These are phyloP conservation scores for Phytophthora agathidicida DNA, from an alignment of 352 stramenopile species.

Conservation along the genomic window DNA sequence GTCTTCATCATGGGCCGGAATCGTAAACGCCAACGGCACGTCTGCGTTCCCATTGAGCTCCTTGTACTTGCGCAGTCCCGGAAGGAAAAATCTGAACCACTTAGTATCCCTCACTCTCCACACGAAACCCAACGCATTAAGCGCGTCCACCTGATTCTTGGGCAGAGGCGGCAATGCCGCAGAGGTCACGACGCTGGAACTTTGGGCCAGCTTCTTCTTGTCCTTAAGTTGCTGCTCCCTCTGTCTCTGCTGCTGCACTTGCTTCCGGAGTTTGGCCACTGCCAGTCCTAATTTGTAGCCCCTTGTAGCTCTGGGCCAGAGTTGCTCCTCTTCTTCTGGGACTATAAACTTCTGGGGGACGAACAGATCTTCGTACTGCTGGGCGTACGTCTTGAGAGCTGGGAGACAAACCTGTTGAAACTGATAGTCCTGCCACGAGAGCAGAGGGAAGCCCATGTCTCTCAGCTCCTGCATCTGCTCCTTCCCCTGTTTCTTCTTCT, in stretches of 20 bases:
- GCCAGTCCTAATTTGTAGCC: conserved; percentile 87
- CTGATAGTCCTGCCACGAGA: conserved; percentile 65
- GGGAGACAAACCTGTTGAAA: conserved; percentile 68
- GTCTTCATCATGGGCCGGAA: conserved; percentile 44
- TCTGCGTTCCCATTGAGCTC: conserved; percentile 63
- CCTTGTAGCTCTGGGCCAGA: conserved; percentile 84
- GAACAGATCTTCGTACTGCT: conserved; percentile 85
- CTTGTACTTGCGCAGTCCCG: conserved; percentile 57
- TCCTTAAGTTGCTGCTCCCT: conserved; percentile 18
- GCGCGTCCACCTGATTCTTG: conserved; percentile 60
- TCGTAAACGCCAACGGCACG: conserved; percentile 66
- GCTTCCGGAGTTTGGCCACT: conserved; percentile 90
- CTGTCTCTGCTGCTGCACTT: conserved; percentile 38
- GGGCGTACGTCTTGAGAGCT: conserved; percentile 82
- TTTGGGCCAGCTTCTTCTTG: conserved; percentile 15
- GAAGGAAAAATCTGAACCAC: conserved; percentile 73
- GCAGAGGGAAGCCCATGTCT: conserved; percentile 62
- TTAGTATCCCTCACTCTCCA: conserved; percentile 88
- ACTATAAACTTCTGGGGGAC: conserved; percentile 94
- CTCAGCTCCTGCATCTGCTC: conserved; percentile 47
- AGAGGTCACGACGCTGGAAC: neutral
- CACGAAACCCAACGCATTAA: conserved; percentile 93
- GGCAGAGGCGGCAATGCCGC: conserved; percentile 43
- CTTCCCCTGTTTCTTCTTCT: conserved; percentile 31
- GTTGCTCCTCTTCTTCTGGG: conserved; percentile 36